Base-by-base conservation (phyloP, 2,329 filamentous ascomycete species). In the Diaporthe vexans region DNA sequence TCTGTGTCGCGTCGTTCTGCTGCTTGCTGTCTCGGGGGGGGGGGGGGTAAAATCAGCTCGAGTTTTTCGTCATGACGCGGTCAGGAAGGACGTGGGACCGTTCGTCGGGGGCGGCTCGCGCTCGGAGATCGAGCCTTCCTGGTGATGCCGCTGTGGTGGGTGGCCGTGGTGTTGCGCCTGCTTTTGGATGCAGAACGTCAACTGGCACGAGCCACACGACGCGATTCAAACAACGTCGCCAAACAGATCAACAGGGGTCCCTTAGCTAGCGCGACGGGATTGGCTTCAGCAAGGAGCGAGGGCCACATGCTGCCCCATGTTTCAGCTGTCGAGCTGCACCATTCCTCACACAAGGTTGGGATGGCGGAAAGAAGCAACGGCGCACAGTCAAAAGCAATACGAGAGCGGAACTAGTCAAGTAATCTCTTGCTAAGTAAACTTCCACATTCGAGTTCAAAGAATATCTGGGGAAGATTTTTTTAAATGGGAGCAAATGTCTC, bases 221-320 rank as follows among this genome's bases (percentile, higher is more conserved):
- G 73, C 73, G 73, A 73, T 57, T 73, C 69, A 71, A 63, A 46
- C 52, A 65, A 51, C 52, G 57, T 61, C 65, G 35, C 58, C 73
- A 72, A 56, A 61, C 61, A 65, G 33, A 73, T 63, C 54, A 57
- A 56, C 73, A 74, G 70, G 73, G 61, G 69, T 35, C 58, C 54
- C 61, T 35, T 3, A 19, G 11, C 61, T 67, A 67, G 61, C 43
- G 43, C 35, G 26, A 51, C 43, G n/a, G 61, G 46, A 67, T 67
- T 67, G 61, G 61, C 43, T 58, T 35, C 72, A 35, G 72, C 29
- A 54, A n/a, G n/a, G 21, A 24, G 72, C 63, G 46, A 51, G 40
- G 35, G 54, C 46, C 35, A 59, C 51, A 37, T 58, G 35, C 51
- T 61, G 71, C 40, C 46, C 59, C 51, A 54, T 37, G 48, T 52